A percentile compares a stretch with the other conserved stretches of the same genome.
Evolutionary conservation across 139 green algal genomes (phyloP).

Genomic region (Haematococcus sp.): DNA sequence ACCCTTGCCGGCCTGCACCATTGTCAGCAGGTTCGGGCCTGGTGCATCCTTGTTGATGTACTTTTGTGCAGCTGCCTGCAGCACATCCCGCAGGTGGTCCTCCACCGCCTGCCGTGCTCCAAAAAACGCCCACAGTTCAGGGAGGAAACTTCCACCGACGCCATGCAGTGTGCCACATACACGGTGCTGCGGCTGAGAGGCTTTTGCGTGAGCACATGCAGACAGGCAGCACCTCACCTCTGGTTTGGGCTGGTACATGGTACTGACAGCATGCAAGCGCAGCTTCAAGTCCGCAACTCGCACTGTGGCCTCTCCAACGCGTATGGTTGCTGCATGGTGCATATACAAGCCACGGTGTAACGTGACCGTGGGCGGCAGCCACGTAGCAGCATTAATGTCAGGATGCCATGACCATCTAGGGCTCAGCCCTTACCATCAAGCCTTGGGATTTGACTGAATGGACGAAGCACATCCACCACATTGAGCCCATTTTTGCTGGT

Average conservation of each 20-base stretch:
- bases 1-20: background rate
- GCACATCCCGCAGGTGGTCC: constrained; percentile 54
- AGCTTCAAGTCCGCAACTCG: constrained; percentile 73
- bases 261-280: constrained; percentile 53
- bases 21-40: constrained; percentile 13
- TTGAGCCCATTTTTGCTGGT: constrained; percentile 57
- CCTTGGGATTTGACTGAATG: constrained; percentile 57
- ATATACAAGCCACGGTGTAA: background rate
- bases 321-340: constrained; percentile 60
- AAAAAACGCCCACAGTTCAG: background rate
- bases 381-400: background rate
- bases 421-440: constrained; percentile 63
- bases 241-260: constrained; percentile 62
- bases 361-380: background rate
- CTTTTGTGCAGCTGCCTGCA: constrained; percentile 33
- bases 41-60: constrained; percentile 21
- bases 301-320: constrained; percentile 69
- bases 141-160: background rate
- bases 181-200: background rate
- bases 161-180: background rate
- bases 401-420: background rate
- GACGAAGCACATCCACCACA: constrained; percentile 75
- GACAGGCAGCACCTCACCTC: constrained; percentile 47
- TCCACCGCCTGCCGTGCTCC: constrained; percentile 52
- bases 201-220: background rate